Evolutionary conservation across 2,329 filamentous ascomycete genomes (phyloP), one percentile per base, ranked within the genome.

Genomic region (Hysterium pulicare): DNA sequence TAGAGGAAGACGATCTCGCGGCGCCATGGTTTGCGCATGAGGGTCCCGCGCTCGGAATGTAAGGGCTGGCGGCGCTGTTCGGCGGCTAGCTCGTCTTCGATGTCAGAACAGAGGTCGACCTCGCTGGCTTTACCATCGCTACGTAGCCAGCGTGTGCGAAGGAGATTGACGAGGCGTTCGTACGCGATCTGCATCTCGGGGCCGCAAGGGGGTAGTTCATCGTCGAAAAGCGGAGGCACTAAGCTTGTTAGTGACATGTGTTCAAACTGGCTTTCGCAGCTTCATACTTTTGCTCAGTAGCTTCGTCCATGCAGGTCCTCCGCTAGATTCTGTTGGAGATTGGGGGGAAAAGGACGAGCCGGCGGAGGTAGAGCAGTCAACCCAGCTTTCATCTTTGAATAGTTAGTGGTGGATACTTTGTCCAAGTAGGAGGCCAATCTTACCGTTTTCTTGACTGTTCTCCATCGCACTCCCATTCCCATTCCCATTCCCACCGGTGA

Each of bases 141-240:
- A 16, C 38, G 26, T 5, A 58, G 44, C 54, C 54, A 61, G n/a
- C 38, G 38, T 9, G 47, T 19, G 28, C 55, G 55, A 3, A 62
- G 52, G 2, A 47, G 38, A 4, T 26, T 36, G 23, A 45, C 45
- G 13, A 58, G 42, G 26, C 56, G 58, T 8, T 54, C 39, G 40
- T 61, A 62, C 7, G 58, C 58, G 38, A 61, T 35, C 40, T 60
- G 57, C 8, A 49, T 19, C 2, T 48, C 38, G 2, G 42, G 41
- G 11, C 50, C 49, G 39, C 55, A 59, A 1, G 57, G 58, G 2
- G 59, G 58, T 15, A 60, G 55, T 2, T 48, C 39, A n/a, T 33
- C 45, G 33, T 44, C 41, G 39, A 61, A 54, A 4, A 61, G 49
- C 15, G 51, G 23, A 10, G 59, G 59, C 50, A 59, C 58, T 60